A percentile compares a stretch with the other conserved stretches of the same genome.
Evolutionary conservation across 106 monocot genomes (phyloP).

Genomic region (Dendrobium huoshanense): DNA sequence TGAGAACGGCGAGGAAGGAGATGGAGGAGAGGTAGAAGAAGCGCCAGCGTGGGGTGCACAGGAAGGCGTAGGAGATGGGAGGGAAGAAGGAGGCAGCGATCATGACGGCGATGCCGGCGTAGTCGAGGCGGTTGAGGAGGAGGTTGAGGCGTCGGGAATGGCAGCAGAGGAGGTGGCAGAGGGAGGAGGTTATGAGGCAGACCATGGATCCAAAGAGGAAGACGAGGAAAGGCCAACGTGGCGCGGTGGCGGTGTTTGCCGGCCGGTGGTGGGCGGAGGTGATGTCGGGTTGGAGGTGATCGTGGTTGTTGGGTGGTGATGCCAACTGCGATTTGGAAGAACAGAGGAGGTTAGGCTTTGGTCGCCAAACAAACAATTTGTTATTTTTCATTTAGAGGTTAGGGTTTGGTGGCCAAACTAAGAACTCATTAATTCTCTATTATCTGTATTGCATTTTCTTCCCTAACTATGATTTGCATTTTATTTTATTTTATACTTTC

Average conservation of each 20-base stretch:
- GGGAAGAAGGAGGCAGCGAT: slow-evolving; percentile 97
- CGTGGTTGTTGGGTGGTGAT: too few relatives aligned
- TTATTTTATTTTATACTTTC: too few relatives aligned
- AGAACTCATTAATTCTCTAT: too few relatives aligned
- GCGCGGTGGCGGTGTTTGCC: neutral
- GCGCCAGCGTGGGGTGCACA: slow-evolving; percentile 63
- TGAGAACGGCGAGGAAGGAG: slow-evolving; percentile 36
- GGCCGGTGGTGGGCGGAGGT: neutral
- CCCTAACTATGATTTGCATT: too few relatives aligned
- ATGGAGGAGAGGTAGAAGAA: slow-evolving; percentile 56
- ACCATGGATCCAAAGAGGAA: slow-evolving; percentile 87
- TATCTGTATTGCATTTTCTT: too few relatives aligned
- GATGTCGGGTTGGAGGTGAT: neutral
- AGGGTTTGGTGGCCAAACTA: too few relatives aligned
- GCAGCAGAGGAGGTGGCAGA: slow-evolving; percentile 97
- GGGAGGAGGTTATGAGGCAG: slow-evolving; percentile 69
- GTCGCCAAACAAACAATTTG: too few relatives aligned
- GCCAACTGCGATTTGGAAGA: too few relatives aligned
- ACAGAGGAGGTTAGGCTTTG: too few relatives aligned
- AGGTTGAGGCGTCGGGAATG: slow-evolving; percentile 72
- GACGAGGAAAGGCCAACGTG: slow-evolving; percentile 87
- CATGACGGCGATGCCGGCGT: slow-evolving; percentile 93
- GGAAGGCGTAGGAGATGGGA: slow-evolving; percentile 95
- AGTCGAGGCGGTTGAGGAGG: slow-evolving; percentile 77
- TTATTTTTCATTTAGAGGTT: too few relatives aligned